These are phyloP conservation scores for Misopates orontium DNA, from an alignment of 257 asterid genomes.

Conservation along the genomic window DNA sequence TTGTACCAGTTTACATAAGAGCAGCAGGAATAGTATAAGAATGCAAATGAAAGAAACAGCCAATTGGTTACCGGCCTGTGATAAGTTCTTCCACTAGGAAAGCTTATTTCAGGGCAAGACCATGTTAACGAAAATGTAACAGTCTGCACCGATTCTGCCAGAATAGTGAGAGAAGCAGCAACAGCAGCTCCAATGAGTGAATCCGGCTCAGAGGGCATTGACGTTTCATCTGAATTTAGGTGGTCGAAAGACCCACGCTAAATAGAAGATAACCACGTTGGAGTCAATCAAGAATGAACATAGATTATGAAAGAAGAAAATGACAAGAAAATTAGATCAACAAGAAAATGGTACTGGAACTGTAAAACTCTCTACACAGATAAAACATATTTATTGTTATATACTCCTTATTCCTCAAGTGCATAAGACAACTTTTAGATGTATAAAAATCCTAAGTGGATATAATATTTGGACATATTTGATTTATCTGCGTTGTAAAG, in stretches of 20 bases:
- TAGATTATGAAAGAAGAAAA: conserved; percentile 10
- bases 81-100: conserved; percentile 83
- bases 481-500: too few relatives aligned
- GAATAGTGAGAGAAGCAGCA: conserved; percentile 81
- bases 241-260: conserved; percentile 90
- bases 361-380: background rate
- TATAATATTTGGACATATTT: background rate
- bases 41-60: conserved; percentile 18
- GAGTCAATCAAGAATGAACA: conserved; percentile 37
- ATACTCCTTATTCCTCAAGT: background rate
- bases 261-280: conserved; percentile 34
- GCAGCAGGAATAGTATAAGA: conserved; percentile 15
- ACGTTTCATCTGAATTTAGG: conserved; percentile 63
- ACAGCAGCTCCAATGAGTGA: conserved; percentile 84
- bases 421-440: background rate
- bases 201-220: conserved; percentile 80
- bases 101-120: conserved; percentile 89
- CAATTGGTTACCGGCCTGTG: conserved; percentile 56
- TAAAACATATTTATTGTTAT: background rate
- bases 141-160: conserved; percentile 56
- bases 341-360: background rate
- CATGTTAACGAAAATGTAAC: conserved; percentile 84
- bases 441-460: too few relatives aligned
- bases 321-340: background rate
- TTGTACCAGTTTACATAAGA: conserved; percentile 26